phyloP scores from a whole-genome alignment of 352 stramenopile species.

The Pythium myriotylum region DNA sequence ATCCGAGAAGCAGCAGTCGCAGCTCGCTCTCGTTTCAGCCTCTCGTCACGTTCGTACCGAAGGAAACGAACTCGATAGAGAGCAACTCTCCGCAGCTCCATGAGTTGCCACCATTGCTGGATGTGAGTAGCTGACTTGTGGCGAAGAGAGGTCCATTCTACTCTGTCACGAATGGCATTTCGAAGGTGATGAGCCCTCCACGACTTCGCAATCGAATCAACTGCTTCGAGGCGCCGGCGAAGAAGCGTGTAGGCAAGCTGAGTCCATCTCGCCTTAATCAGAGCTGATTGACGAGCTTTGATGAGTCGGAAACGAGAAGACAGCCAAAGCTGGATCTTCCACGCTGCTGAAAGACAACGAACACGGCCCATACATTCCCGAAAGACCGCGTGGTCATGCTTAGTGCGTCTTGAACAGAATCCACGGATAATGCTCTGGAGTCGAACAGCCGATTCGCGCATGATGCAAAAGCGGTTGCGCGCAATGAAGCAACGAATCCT shows the following conservation, averaged over 20 bases:
- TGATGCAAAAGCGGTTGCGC: slow-evolving; percentile 4
- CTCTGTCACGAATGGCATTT: background rate
- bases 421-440: slow-evolving; percentile 20
- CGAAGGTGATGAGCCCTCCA: slow-evolving; percentile 13
- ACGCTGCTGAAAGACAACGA: slow-evolving; percentile 8
- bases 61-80: slow-evolving; percentile 1
- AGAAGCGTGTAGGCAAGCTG: slow-evolving; percentile 8
- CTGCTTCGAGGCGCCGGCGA: slow-evolving; percentile 7
- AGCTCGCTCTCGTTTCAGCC: slow-evolving; percentile 5
- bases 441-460: slow-evolving; percentile 3
- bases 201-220: slow-evolving; percentile 8
- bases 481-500: slow-evolving; percentile 3
- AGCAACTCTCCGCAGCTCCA: background rate
- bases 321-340: slow-evolving; percentile 25
- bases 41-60: background rate
- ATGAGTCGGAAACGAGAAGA: background rate
- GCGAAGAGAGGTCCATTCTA: background rate
- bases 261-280: slow-evolving; percentile 18
- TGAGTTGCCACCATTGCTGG: slow-evolving; percentile 28
- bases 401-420: slow-evolving; percentile 9
- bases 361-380: background rate
- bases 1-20: background rate
- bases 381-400: slow-evolving; percentile 15
- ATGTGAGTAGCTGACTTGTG: slow-evolving; percentile 4
- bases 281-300: slow-evolving; percentile 11